Percentiles rank a stretch among this genome's conserved stretches.
These are phyloP conservation scores for Trypanosoma melophagium DNA, from an alignment of 208 protist species.

Conservation along the genomic window DNA sequence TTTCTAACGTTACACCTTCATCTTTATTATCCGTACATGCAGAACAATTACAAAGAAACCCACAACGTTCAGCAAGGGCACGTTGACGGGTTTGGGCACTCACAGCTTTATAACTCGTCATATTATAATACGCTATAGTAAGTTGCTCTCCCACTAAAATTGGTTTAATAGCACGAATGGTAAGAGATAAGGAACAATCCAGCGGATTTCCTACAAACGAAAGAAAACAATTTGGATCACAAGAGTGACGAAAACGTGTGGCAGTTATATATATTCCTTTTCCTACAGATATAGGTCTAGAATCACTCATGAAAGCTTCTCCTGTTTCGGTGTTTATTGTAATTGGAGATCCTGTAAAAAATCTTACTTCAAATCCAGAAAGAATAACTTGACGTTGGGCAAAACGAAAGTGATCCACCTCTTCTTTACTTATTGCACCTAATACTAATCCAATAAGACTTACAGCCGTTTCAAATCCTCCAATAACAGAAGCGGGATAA, in stretches of 20 bases:
- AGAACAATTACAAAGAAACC: slow-evolving; percentile 75
- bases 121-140: slow-evolving; percentile 72
- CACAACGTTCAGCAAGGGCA: slow-evolving; percentile 66
- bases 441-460: slow-evolving; percentile 64
- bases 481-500: slow-evolving; percentile 45
- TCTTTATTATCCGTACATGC: slow-evolving; percentile 69
- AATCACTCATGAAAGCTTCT: slow-evolving; percentile 42
- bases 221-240: slow-evolving; percentile 84
- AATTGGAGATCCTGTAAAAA: slow-evolving; percentile 42
- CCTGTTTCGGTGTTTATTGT: slow-evolving; percentile 20
- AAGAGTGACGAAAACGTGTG: slow-evolving; percentile 77
- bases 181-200: slow-evolving; percentile 47
- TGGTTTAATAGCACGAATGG: slow-evolving; percentile 59
- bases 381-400: slow-evolving; percentile 73
- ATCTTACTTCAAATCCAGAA: slow-evolving; percentile 62
- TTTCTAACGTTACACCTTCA: slow-evolving; percentile 52
- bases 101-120: slow-evolving; percentile 72
- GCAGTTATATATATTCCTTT: slow-evolving; percentile 70
- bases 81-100: slow-evolving; percentile 72
- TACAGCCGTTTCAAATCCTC: slow-evolving; percentile 72
- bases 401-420: slow-evolving; percentile 72
- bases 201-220: slow-evolving; percentile 82
- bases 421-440: slow-evolving; percentile 41
- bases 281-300: slow-evolving; percentile 52
- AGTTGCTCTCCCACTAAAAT: slow-evolving; percentile 79